Base-by-base conservation (phyloP, 768 basidiomycete species). In the Auricularia heimuer region DNA sequence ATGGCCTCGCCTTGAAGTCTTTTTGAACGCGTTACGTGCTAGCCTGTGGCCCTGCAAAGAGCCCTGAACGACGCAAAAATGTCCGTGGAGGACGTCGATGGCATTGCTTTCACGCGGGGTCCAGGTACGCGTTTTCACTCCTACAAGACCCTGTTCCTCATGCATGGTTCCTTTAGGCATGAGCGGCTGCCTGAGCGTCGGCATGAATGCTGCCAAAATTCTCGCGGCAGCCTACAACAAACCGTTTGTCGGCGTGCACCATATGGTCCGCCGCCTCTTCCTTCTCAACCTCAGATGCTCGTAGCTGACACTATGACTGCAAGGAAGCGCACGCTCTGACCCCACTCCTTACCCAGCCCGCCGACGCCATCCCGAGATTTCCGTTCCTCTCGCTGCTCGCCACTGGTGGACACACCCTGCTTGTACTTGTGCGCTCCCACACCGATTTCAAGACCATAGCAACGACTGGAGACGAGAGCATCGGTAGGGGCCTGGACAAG, bases 321-420 rank as follows among this genome's bases (percentile, higher is more conserved):
- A n/a, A 11, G 93, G 94, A 95, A 92, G 95, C 90, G 0, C 96
- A 97, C 71, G 91, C 95, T 0, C 78, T 95, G 0, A 95, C 92
- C 0, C 81, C 89, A 0, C 74, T 91, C 33, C 80, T 96, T 14
- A 92, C 94, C 0, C 76, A 81, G 33, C 66, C 74, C 3, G 73
- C 75, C 24, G 54, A 69, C 0, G 65, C 70, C 63, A 78, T 71
- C 75, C 93, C 73, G 63, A 70, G 62, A 29, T 98, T 89, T 73
- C 96, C 96, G 0, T 98, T 95, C 77, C 81, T 98, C 42, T 88
- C 90, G 0, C 79, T 98, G 12, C 81, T 98, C 18, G 80, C 96
- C 61, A 95, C 94, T 0, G 96, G 96, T n/a, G 95, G 95, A 2
- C 96, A 98, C 73, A 94, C 95, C 0, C 79, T 98, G 45, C 81